Evolutionary conservation across 306 rosid species (phyloP).

Genomic region (Macrotyloma uniflorum): DNA sequence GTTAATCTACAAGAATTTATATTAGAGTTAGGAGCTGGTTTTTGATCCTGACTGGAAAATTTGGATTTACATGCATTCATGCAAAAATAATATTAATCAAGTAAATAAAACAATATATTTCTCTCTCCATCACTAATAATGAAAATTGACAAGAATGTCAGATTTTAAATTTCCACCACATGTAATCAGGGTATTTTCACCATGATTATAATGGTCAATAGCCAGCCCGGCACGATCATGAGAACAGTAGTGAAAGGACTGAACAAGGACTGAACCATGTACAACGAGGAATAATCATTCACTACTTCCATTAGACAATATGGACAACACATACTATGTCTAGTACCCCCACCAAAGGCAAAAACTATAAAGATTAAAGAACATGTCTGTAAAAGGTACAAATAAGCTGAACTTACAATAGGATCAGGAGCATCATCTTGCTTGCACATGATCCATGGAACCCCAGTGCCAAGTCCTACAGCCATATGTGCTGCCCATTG

Average conservation of each 20-base stretch:
- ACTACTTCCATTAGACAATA: slow-evolving; percentile 32
- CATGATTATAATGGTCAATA: slow-evolving; percentile 32
- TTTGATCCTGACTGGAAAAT: slow-evolving; percentile 5
- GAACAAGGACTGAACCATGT: slow-evolving; percentile 42
- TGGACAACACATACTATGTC: slow-evolving; percentile 35
- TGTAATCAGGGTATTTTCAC: slow-evolving; percentile 28
- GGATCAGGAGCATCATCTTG: slow-evolving; percentile 99
- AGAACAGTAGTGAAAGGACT: slow-evolving; percentile 24
- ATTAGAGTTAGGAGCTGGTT: slow-evolving; percentile 30
- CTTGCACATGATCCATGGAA: slow-evolving; percentile 99
- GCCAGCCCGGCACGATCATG: slow-evolving; percentile 21
- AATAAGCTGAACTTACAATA: slow-evolving; percentile 59
- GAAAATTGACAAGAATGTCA: slow-evolving; percentile 28
- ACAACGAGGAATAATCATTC: slow-evolving; percentile 41
- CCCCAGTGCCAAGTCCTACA: slow-evolving; percentile 84
- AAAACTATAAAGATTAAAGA: slow-evolving; percentile 14
- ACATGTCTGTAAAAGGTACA: slow-evolving; percentile 27
- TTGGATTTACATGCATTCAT: slow-evolving; percentile 8
- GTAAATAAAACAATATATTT: neutral
- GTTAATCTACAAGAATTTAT: slow-evolving; percentile 65
- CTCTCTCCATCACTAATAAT: neutral
- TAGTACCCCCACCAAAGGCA: slow-evolving; percentile 47
- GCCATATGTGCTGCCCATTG: slow-evolving; percentile 98
- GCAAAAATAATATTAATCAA: slow-evolving; percentile 37
- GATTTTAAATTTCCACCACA: slow-evolving; percentile 14